A percentile compares a stretch with the other conserved stretches of the same genome.
These are phyloP conservation scores for Cyberlindnera euphorbiiphila DNA, from an alignment of 805 yeast genomes.

Conservation along the genomic window DNA sequence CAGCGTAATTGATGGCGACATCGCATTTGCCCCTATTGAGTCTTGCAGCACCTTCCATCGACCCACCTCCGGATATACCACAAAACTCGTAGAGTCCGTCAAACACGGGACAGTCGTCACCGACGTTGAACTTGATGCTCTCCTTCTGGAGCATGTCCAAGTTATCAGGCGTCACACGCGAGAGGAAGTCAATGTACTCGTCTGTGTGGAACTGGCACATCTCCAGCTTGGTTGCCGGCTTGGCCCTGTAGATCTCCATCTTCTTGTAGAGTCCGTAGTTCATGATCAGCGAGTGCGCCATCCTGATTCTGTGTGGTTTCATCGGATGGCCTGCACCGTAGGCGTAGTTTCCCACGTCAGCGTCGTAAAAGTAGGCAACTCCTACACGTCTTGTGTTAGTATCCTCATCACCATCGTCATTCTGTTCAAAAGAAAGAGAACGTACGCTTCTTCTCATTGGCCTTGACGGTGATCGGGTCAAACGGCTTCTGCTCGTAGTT, in stretches of 20 bases:
- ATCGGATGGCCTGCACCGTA: conserved; percentile 98
- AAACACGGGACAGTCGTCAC: conserved; percentile 89
- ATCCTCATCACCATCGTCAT: background rate
- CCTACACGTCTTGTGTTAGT: conserved; percentile 24
- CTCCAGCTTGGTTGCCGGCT: conserved; percentile 96
- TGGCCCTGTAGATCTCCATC: conserved; percentile 91
- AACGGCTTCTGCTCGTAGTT: conserved; percentile 47
- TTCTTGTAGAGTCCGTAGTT: conserved; percentile 94
- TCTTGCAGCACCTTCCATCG: conserved; percentile 85
- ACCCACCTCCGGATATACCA: conserved; percentile 82
- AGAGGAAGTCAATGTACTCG: conserved; percentile 90
- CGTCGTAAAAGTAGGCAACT: conserved; percentile 62
- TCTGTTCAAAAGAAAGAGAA: conserved; percentile 8
- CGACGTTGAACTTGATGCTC: conserved; percentile 89
- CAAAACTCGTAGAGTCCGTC: conserved; percentile 76
- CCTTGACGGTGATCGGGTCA: conserved; percentile 55
- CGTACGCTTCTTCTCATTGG: conserved; percentile 48
- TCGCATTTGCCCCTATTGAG: conserved; percentile 80
- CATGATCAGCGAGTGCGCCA: conserved; percentile 97
- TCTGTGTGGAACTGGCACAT: conserved; percentile 98
- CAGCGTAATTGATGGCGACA: conserved; percentile 90
- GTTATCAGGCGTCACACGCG: conserved; percentile 90
- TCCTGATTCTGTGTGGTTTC: conserved; percentile 98
- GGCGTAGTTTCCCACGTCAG: conserved; percentile 96
- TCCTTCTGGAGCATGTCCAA: conserved; percentile 83